A percentile compares a stretch with the other conserved stretches of the same genome.
These are phyloP conservation scores for Rheum nobile DNA, from an alignment of 148 eudicot genomes.

Conservation along the genomic window DNA sequence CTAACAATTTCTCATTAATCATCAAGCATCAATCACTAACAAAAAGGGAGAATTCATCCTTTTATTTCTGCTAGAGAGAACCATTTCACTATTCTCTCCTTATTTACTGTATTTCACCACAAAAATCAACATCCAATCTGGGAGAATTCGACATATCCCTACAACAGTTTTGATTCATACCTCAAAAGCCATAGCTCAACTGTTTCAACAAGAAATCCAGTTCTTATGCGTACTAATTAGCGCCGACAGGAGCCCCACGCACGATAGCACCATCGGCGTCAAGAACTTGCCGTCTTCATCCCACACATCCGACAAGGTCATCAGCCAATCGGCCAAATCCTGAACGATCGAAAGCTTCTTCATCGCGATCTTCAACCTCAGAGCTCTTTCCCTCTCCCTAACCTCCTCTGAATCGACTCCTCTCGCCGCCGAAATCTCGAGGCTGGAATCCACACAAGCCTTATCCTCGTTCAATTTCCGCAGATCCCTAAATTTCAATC, in stretches of 20 bases:
- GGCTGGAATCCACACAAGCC: slow-evolving; percentile 29
- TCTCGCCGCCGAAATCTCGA: slow-evolving; percentile 30
- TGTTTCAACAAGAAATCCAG: slow-evolving; percentile 64
- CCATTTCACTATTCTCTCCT: neutral
- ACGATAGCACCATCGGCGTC: slow-evolving; percentile 48
- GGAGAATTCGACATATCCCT: neutral
- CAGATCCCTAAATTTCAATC: slow-evolving; percentile 62
- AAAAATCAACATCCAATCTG: neutral
- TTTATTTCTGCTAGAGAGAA: too few relatives aligned
- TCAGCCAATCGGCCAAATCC: slow-evolving; percentile 80
- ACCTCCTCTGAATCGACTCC: slow-evolving; percentile 29
- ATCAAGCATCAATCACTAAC: neutral
- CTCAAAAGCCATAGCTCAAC: too few relatives aligned
- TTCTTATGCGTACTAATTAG: slow-evolving; percentile 79
- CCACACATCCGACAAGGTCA: slow-evolving; percentile 79
- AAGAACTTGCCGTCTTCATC: slow-evolving; percentile 51
- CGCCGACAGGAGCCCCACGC: slow-evolving; percentile 77
- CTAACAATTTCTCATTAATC: neutral
- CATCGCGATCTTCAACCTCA: slow-evolving; percentile 58
- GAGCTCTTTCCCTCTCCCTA: slow-evolving; percentile 20
- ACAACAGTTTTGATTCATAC: neutral
- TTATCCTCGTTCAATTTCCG: slow-evolving; percentile 34
- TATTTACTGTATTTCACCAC: neutral
- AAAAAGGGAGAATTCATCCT: too few relatives aligned
- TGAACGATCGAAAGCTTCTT: slow-evolving; percentile 72